Evolutionary conservation across 2,329 filamentous ascomycete species (phyloP), one percentile per base, ranked within the genome.

Genomic region (Apiospora koreana): DNA sequence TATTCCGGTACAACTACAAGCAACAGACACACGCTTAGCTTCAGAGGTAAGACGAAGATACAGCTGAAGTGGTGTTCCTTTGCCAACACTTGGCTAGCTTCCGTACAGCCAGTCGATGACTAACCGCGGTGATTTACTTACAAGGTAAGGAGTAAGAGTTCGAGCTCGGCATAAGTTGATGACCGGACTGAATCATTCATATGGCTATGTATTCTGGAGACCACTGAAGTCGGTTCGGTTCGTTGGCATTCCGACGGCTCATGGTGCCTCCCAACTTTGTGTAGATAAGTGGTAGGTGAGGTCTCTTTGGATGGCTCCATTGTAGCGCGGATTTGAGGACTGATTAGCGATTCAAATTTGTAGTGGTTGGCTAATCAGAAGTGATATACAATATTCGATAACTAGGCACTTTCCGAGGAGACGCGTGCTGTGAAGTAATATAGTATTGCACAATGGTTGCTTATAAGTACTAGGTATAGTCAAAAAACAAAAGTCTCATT

Each of bases 91-190:
- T 38, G 54, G 8, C 28, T 12, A n/a, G 8, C 31, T 62, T 62
- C 31, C 9, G 9, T n/a, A n/a, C 38, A 6, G 12, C 18, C 38
- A 62, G 21, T 23, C 31, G 18, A n/a, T 18, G 31, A n/a, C 54
- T 14, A n/a, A 9, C 31, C 21, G 18, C 3, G 21, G 4, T 31
- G 31, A 31, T 38, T 38, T 62, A 68, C 77, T 77, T 75, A 79
- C 78, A 87, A 83, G 0, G 85, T 87, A 48, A 87, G 75, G 50
- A 86, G 71, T 2, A 86, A 68, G 31, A 87, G 79, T 72, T 87
- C 82, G 21, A 83, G 58, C 72, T 87, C 85, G 38, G 81, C 82
- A 72, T 86, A 81, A 2, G 75, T 62, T 0, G 82, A 83, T 14
- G 82, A 77, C 46, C 80, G 77, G 50, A 87, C 77, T 25, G 76